phyloP scores from a whole-genome alignment of 108 stramenopile species.

The Aurantiochytrium sp. region DNA sequence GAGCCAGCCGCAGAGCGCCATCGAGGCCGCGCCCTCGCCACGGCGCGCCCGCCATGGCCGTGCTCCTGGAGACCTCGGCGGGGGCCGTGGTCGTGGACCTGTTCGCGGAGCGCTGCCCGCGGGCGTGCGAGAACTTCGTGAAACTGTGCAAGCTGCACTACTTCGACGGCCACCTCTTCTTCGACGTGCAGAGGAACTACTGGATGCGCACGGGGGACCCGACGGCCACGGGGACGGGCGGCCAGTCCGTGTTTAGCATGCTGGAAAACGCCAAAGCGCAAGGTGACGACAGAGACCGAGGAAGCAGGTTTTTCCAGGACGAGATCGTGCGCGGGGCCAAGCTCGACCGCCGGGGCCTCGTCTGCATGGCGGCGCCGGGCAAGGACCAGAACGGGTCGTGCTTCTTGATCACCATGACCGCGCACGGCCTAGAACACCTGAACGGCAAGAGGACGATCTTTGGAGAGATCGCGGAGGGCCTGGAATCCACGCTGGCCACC shows the following conservation, averaged over 20 bases:
- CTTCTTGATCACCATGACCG: slow-evolving; percentile 80
- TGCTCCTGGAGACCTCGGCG: slow-evolving; percentile 49
- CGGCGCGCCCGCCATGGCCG: too few relatives aligned
- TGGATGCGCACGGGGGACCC: slow-evolving; percentile 73
- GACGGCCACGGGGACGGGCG: slow-evolving; percentile 84
- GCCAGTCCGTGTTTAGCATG: slow-evolving; percentile 53
- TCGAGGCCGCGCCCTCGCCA: too few relatives aligned
- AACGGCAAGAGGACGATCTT: slow-evolving; percentile 65
- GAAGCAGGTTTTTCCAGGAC: too few relatives aligned
- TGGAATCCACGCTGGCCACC: slow-evolving; percentile 70
- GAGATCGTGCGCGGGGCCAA: slow-evolving; percentile 42
- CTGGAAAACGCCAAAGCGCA: slow-evolving; percentile 49
- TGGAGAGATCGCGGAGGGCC: slow-evolving; percentile 84
- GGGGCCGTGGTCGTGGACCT: slow-evolving; percentile 60
- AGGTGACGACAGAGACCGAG: too few relatives aligned
- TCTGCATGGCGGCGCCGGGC: slow-evolving; percentile 60
- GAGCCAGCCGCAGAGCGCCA: too few relatives aligned
- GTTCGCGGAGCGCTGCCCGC: slow-evolving; percentile 46
- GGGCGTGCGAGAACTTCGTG: slow-evolving; percentile 52
- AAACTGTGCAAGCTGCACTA: slow-evolving; percentile 57
- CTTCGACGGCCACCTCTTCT: slow-evolving; percentile 53
- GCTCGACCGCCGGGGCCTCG: slow-evolving; percentile 44
- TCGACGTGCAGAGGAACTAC: slow-evolving; percentile 52
- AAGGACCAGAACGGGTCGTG: slow-evolving; percentile 79
- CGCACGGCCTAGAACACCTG: slow-evolving; percentile 59